Percentiles rank a stretch among this genome's conserved stretches.
Conservation (phyloP, 495 filamentous ascomycete species). For the Astrothelium subdiscretum region DNA sequence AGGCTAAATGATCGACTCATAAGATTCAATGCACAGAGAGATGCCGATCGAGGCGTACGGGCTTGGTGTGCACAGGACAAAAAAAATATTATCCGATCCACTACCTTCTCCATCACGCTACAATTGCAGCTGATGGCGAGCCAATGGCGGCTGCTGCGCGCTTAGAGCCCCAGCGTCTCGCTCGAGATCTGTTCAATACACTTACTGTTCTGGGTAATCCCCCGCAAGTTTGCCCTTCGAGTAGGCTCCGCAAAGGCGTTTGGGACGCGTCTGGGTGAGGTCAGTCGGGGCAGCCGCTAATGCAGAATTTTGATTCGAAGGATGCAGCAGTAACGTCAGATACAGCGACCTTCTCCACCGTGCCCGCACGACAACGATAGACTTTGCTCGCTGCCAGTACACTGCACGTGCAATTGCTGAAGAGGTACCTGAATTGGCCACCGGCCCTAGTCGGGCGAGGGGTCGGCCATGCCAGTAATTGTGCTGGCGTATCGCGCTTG, state of each 20-base stretch:
- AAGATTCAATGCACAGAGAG: conserved; percentile 3
- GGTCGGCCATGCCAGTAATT: not conserved
- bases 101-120: conserved; percentile 6
- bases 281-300: conserved; percentile 38
- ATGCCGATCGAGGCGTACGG: conserved; percentile 2
- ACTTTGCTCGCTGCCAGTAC: not conserved
- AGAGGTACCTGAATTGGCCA: not conserved
- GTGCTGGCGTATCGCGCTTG: conserved; percentile 5
- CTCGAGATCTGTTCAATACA: conserved; percentile 26
- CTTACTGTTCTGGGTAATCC: conserved; percentile 1
- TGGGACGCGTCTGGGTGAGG: conserved; percentile 3
- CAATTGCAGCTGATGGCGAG: conserved; percentile 4
- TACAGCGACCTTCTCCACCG: not conserved
- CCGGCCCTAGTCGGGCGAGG: not conserved
- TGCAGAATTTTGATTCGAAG: conserved; percentile 27
- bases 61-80: not conserved
- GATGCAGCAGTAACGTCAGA: conserved; percentile 2
- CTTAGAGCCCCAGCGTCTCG: conserved; percentile 2
- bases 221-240: conserved; percentile 1
- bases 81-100: conserved; percentile 3
- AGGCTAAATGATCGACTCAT: conserved; percentile 14
- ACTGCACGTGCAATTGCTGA: not conserved
- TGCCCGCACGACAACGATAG: not conserved
- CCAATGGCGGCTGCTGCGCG: conserved; percentile 15
- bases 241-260: conserved; percentile 6